A percentile compares a stretch with the other conserved stretches of the same genome.
Conservation (phyloP, 768 basidiomycete genomes). For the Suillus cothurnatus region DNA sequence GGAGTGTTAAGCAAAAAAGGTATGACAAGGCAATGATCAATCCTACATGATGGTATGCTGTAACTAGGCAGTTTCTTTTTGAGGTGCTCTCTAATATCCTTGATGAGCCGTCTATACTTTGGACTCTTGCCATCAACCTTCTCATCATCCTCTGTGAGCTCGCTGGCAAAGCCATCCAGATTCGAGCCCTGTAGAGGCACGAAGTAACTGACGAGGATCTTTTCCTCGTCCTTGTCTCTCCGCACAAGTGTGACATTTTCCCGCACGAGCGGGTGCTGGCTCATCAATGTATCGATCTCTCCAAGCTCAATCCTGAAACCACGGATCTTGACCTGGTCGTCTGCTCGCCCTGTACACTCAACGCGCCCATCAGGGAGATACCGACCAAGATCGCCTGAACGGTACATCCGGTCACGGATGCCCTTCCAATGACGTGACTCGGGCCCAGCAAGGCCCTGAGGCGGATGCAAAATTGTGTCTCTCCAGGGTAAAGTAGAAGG, state of each 20-base stretch:
- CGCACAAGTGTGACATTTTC: constrained; percentile 98
- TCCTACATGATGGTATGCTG: constrained; percentile 86
- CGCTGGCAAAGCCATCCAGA: constrained; percentile 72
- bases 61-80: constrained; percentile 97
- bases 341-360: constrained; percentile 95
- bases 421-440: constrained; percentile 92
- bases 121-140: constrained; percentile 68
- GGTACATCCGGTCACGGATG: constrained; percentile 95
- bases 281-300: constrained; percentile 96
- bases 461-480: constrained; percentile 75
- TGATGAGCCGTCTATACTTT: constrained; percentile 86
- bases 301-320: constrained; percentile 98
- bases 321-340: constrained; percentile 99
- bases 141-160: constrained; percentile 50
- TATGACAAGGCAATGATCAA: background rate
- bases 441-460: constrained; percentile 55
- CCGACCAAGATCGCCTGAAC: constrained; percentile 94
- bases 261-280: constrained; percentile 89
- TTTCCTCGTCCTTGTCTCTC: constrained; percentile 98
- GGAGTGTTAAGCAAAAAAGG: constrained; percentile 5
- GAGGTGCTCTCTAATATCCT: constrained; percentile 91
- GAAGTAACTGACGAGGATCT: constrained; percentile 96
- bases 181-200: constrained; percentile 78
- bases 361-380: constrained; percentile 92
- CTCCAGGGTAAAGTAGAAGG: constrained; percentile 46